A percentile compares a stretch with the other conserved stretches of the same genome.
Evolutionary conservation across 768 basidiomycete species (phyloP).

Genomic region (Mycena maculata): DNA sequence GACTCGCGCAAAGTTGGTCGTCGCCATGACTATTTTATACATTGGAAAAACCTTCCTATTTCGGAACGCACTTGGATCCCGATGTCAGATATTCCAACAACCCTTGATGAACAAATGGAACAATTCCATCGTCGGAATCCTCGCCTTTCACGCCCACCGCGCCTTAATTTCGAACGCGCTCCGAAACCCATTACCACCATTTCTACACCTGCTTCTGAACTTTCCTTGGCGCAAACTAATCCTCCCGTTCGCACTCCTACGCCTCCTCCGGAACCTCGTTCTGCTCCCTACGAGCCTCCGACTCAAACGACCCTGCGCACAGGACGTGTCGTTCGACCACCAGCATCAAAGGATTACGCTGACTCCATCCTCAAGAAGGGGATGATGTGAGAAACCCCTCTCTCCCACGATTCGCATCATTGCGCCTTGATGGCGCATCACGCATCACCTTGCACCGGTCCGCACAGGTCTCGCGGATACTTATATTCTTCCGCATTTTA

Average conservation of each 20-base stretch:
- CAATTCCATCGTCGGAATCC: conserved; percentile 1
- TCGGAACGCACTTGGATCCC: background rate
- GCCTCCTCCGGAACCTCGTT: background rate
- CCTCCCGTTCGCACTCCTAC: background rate
- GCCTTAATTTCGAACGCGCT: background rate
- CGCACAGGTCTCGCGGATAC: no score
- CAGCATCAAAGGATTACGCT: conserved; percentile 1
- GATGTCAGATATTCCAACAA: background rate
- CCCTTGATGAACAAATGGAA: background rate
- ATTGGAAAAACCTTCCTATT: background rate
- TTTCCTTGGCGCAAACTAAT: background rate
- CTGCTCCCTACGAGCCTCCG: background rate
- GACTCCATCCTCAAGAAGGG: conserved; percentile 6
- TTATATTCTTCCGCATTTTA: no score
- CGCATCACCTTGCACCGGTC: no score
- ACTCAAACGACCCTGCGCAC: background rate
- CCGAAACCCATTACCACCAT: background rate
- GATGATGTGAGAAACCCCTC: conserved; percentile 4
- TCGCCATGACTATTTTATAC: background rate
- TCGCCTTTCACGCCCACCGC: background rate
- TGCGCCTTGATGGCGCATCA: no score
- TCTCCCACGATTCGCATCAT: background rate
- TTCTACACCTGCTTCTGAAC: background rate
- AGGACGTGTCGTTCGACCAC: background rate
- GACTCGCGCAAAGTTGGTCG: background rate